Evolutionary conservation across 2,329 filamentous ascomycete genomes (phyloP).

Genomic region (Fusarium illudens): DNA sequence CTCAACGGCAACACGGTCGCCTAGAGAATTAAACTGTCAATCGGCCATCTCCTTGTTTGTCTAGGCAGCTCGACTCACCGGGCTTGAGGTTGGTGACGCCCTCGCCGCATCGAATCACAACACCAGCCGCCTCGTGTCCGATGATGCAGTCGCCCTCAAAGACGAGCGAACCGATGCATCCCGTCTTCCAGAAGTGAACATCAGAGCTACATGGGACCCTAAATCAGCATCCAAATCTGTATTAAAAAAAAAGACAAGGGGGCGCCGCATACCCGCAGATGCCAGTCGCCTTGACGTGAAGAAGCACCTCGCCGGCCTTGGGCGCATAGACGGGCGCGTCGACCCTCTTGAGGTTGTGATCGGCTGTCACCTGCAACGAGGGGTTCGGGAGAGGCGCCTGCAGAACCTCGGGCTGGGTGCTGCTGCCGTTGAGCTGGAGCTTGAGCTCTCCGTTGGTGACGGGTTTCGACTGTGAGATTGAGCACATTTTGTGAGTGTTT

Average conservation of each 20-base stretch:
- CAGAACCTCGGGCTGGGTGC: constrained; percentile 23
- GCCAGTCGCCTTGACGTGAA: constrained; percentile 70
- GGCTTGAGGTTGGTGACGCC: constrained; percentile 61
- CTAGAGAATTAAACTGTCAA: constrained; percentile 40
- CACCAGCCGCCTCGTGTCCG: constrained; percentile 70
- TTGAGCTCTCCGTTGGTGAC: constrained; percentile 28
- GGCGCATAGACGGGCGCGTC: constrained; percentile 66
- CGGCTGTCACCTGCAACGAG: constrained; percentile 59
- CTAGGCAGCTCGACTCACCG: constrained; percentile 39
- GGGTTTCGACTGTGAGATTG: constrained; percentile 29
- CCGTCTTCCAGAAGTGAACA: constrained; percentile 73
- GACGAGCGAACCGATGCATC: constrained; percentile 68
- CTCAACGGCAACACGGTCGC: constrained; percentile 73
- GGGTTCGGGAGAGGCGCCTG: constrained; percentile 45
- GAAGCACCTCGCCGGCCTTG: constrained; percentile 61
- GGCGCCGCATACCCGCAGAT: constrained; percentile 63
- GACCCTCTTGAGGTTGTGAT: constrained; percentile 65
- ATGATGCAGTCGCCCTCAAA: constrained; percentile 71
- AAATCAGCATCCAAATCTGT: background rate
- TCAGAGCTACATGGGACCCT: constrained; percentile 62
- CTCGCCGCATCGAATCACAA: constrained; percentile 65
- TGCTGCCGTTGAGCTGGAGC: constrained; percentile 19
- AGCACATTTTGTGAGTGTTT: constrained; percentile 29
- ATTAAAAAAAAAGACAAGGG: background rate
- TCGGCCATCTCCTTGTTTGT: background rate